Evolutionary conservation across 208 protist genomes (phyloP).

Genomic region (Crithidia sp.): DNA sequence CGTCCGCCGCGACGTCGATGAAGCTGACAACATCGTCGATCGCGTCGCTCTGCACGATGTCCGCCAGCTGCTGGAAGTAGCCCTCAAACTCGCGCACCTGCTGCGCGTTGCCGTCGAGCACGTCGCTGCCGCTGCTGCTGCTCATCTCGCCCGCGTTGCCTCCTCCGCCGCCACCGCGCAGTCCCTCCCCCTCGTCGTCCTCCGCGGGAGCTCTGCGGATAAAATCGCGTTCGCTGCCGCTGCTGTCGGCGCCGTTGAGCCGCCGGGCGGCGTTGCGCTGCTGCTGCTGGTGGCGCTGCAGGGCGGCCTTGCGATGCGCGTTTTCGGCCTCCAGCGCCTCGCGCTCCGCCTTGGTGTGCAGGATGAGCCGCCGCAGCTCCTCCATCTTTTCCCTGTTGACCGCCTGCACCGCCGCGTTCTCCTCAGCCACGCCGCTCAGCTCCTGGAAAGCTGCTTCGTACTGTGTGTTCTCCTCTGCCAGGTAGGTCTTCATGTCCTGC

Average conservation of each 20-base stretch:
- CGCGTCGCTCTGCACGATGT: slow-evolving; percentile 56
- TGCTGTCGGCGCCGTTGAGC: neutral
- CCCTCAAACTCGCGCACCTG: slow-evolving; percentile 47
- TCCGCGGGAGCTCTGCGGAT: neutral
- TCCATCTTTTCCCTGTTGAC: slow-evolving; percentile 53
- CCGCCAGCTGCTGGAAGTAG: slow-evolving; percentile 46
- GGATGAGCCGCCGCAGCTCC: slow-evolving; percentile 46
- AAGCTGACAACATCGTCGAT: slow-evolving; percentile 61
- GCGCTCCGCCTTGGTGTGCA: slow-evolving; percentile 43
- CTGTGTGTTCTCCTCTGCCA: slow-evolving; percentile 46
- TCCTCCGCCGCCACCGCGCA: too few species aligned
- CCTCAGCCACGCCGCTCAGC: slow-evolving; percentile 67
- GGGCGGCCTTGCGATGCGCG: slow-evolving; percentile 13
- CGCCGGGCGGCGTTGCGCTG: neutral
- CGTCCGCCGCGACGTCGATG: slow-evolving; percentile 45
- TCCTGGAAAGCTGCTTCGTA: slow-evolving; percentile 82
- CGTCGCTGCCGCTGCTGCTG: slow-evolving; percentile 2
- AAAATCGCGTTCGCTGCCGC: slow-evolving; percentile 6
- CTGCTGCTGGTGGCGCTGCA: slow-evolving; percentile 11
- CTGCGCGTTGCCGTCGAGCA: neutral
- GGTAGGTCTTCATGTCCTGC: slow-evolving; percentile 38
- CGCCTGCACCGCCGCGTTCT: slow-evolving; percentile 47
- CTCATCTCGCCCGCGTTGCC: neutral
- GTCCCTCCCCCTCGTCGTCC: neutral
- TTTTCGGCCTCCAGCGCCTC: slow-evolving; percentile 44